Evolutionary conservation across 805 yeast genomes (phyloP), one percentile per base, ranked within the genome.

Genomic region (Zygotorulaspora sp.): DNA sequence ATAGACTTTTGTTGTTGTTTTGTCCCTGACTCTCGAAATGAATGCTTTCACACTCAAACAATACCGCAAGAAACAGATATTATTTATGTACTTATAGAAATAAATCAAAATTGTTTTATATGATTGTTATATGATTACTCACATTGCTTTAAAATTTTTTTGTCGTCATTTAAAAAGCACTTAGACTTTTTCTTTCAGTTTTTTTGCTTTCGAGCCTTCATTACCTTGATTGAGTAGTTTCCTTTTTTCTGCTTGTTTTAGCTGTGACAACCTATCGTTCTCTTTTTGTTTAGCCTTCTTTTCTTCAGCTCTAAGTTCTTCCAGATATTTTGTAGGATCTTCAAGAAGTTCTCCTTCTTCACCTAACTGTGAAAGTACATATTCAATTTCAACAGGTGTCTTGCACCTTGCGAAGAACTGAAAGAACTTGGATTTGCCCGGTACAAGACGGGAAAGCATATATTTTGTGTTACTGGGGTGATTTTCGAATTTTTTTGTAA

Each of bases 401-500:
- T 78, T 86, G 28, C 77, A 63, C 49, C 71, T 67, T 41, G 78
- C 69, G 36, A 87, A 62, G 32, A 61, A 48, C 48, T 74, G 78
- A 55, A 84, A 83, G 32, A 75, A 66, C 9, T 70, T 66, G 3
- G 77, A 71, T 55, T 77, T 82, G 1, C 94, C 90, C 1, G 96
- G 95, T 9, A 86, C 68, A 64, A 86, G 78, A 53, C 87, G 78
- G 22, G 79, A 67, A 30, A 90, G 52, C 66, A 92, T 77, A 59
- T 81, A 90, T 64, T 92, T 92, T 1, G 92, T 75, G 58, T 87
- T 88, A 3, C 85, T 72, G 14, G 74, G 63, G 49, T 74, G 74
- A 58, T 84, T 86, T 32, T 78, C 80, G 57, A 70, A 75, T 37
- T 68, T 49, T 11, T 62, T 53, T 7, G 90, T 82, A 10, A 76